Base-by-base conservation (phyloP, 148 eudicot genomes). In the Rhododendron simsii region DNA sequence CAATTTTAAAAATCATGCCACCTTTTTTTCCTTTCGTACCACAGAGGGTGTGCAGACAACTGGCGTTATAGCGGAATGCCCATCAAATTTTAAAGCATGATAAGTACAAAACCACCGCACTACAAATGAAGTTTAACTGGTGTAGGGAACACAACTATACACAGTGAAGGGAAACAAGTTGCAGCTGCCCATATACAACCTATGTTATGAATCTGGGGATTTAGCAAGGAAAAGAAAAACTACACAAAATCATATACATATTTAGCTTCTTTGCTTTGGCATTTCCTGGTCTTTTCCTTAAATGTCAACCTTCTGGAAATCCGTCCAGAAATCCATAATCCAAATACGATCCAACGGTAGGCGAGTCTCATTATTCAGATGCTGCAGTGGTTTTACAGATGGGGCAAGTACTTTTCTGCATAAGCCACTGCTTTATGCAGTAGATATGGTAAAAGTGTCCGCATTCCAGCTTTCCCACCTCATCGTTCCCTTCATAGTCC, bases 371-470 rank as follows among this genome's bases (percentile, higher is more conserved):
- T 67, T 87, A 74, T 61, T 90, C 87, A 78, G 93, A 74, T 3
- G 91, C 89, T 53, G 92, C 94, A 30, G 87, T 91, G 2, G 91
- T 87, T 91, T 94, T 94, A 90, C 96, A 94, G 78, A 94, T 87
- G 63, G 96, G 96, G 86, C 96, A 94, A 26, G 87, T 89, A 85
- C 93, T 94, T 88, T 89, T 94, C 88, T 86, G 89, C 35, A 67
- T 81, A 45, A 94, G 95, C 96, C 96, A 94, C 84, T 92, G 94
- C 85, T 94, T 91, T 88, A 94, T 92, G 91, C 96, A 94, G 37
- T 87, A 73, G 30, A 89, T 88, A 89, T 94, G 96, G 86, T 93
- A 94, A 50, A 86, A 89, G 78, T 94, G 96, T 23, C 95, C 92
- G 45, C 96, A 94, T 26, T 92, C 93, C 84, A 94, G 90, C 83